Base-by-base conservation (phyloP, 2,329 filamentous ascomycete genomes). In the Fusarium oxysporum region DNA sequence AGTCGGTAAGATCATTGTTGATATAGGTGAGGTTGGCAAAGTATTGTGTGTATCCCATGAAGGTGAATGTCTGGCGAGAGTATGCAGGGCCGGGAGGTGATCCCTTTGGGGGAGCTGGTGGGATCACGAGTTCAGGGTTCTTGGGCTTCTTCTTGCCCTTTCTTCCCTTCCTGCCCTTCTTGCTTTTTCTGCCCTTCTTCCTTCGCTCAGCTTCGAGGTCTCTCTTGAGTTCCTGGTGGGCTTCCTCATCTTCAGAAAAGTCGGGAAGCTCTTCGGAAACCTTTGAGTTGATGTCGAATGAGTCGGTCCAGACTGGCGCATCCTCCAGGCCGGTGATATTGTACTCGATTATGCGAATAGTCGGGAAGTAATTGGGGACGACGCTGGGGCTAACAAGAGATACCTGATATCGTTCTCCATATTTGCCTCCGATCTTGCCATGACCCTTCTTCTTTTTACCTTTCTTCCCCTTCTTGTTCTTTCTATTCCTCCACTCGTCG, bases 1-100 rank as follows among this genome's bases (percentile, higher is more conserved):
- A 81, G 14, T 80, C 76, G 4, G 82, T 78, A 53, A 91, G 86
- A 67, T 93, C 89, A 76, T 95, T 93, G 83, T 98, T 97, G 82
- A 97, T 92, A 65, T 90, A 84, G 0, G 96, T 98, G n/a, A 99
- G 84, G 80, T 99, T 99, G 68, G 96, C 95, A 81, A 91, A 98
- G 81, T 97, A 98, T 78, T 99, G 96, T 8, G 91, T 94, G 81
- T 94, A 98, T 9, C 93, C 91, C 6, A 92, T 87, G 70, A 95
- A 86, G 0, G 94, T 93, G 41, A 98, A 85, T 0, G 93, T 86
- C 80, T 99, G 96, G 12, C 92, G 91, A 25, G 92, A 94, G 82
- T 99, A 98, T 12, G 94, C 96, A 1, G 96, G 96, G 1, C 96
- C 96, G 0, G 96, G 96, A 10, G 90, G 90, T 12, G 92, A 83